Conservation (phyloP, 2,329 filamentous ascomycete genomes). For the Scytalidium sp. region DNA sequence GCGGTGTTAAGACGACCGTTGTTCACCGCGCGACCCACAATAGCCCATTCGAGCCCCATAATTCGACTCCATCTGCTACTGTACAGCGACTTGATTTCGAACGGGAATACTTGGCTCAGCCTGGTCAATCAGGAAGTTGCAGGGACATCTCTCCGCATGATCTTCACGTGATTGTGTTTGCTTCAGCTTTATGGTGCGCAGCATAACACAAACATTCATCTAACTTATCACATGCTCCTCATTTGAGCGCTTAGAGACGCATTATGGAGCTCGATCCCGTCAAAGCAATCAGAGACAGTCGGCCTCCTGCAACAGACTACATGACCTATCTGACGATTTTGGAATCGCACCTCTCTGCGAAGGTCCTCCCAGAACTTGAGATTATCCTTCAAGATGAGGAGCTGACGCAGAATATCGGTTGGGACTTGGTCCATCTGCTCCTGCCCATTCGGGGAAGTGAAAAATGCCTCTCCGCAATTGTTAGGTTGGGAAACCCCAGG, state of each 20-base stretch:
- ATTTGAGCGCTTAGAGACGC: not conserved
- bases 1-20: too few species aligned
- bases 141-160: too few species aligned
- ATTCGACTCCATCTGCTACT: too few species aligned
- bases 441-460: constrained; percentile 66
- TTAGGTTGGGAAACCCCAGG: constrained; percentile 73
- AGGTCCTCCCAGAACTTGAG: constrained; percentile 65
- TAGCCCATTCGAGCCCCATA: too few species aligned
- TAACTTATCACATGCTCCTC: too few species aligned
- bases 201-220: too few species aligned
- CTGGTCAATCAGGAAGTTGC: too few species aligned
- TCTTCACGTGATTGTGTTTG: too few species aligned
- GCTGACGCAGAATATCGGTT: constrained; percentile 74
- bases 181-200: too few species aligned
- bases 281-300: constrained; percentile 25
- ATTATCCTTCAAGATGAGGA: constrained; percentile 65
- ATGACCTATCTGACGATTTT: constrained; percentile 78
- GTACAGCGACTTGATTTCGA: too few species aligned
- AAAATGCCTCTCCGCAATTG: constrained; percentile 69
- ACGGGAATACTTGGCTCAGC: too few species aligned
- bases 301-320: constrained; percentile 56
- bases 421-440: constrained; percentile 78
- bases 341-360: constrained; percentile 67
- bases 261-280: constrained; percentile 21
- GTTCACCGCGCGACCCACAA: too few species aligned